Conservation (phyloP, 345 rosid species). For the Eucalyptus pauciflora region DNA sequence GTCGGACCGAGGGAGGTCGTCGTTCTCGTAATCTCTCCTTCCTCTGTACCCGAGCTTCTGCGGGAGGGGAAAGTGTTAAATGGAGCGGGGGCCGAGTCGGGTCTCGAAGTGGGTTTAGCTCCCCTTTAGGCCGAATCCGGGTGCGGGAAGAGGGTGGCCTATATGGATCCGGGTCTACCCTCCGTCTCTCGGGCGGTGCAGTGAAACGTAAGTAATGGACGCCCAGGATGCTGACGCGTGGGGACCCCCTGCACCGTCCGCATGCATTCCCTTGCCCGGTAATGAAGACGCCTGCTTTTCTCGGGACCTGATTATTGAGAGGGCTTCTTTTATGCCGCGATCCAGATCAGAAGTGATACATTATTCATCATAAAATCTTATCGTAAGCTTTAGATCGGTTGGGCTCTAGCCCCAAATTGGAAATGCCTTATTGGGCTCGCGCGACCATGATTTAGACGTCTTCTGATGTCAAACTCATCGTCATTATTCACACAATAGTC, state of each 20-base stretch:
- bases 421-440: background rate
- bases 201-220: background rate
- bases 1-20: background rate
- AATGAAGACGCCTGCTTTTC: background rate
- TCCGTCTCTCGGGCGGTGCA: background rate
- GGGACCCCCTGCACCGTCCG: background rate
- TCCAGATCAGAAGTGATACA: background rate
- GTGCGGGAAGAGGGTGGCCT: background rate
- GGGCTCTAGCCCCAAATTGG: background rate
- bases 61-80: background rate
- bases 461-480: rapidly evolving
- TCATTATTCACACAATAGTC: background rate
- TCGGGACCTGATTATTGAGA: background rate
- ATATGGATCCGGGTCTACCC: background rate
- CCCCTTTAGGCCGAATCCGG: background rate
- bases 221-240: background rate
- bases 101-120: background rate
- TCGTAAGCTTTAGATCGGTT: too few species aligned
- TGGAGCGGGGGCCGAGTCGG: background rate
- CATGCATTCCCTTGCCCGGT: background rate
- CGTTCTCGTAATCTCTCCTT: background rate
- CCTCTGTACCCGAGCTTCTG: background rate
- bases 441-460: rapidly evolving
- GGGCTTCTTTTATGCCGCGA: background rate
- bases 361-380: background rate